These are phyloP conservation scores for Sungouiozyma ichnusensis DNA, from an alignment of 805 yeast species.

Conservation along the genomic window DNA sequence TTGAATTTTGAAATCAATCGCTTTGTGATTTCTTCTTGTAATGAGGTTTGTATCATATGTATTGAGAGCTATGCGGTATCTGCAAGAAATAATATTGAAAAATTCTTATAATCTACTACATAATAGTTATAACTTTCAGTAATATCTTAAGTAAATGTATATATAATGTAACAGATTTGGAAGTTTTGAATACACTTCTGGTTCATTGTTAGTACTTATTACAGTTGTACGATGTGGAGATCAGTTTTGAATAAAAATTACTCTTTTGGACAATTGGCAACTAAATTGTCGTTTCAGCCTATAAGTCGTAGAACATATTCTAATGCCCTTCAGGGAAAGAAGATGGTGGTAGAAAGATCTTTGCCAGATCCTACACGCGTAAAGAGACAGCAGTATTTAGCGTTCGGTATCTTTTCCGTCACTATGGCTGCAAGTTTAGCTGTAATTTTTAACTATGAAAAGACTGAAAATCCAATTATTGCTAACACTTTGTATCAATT, in stretches of 20 bases:
- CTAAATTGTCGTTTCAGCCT: not conserved
- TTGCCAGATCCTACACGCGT: slow-evolving; percentile 71
- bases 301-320: not conserved
- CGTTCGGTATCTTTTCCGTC: slow-evolving; percentile 45
- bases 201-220: too few relatives aligned
- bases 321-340: slow-evolving; percentile 18
- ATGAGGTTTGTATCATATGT: too few relatives aligned
- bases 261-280: not conserved
- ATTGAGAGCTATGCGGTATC: too few relatives aligned
- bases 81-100: too few relatives aligned
- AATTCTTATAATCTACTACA: too few relatives aligned
- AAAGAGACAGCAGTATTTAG: slow-evolving; percentile 39
- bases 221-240: not conserved
- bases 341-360: slow-evolving; percentile 63
- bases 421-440: slow-evolving; percentile 46
- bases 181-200: too few relatives aligned
- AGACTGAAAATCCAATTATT: slow-evolving; percentile 79
- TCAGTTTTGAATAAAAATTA: not conserved
- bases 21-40: too few relatives aligned
- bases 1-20: too few relatives aligned
- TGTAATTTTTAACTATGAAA: slow-evolving; percentile 85
- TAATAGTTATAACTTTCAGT: too few relatives aligned
- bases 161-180: too few relatives aligned
- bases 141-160: too few relatives aligned
- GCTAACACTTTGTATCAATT: slow-evolving; percentile 77